Evolutionary conservation across 2,329 filamentous ascomycete genomes (phyloP).

Genomic region (Coniochaeta ligniaria): DNA sequence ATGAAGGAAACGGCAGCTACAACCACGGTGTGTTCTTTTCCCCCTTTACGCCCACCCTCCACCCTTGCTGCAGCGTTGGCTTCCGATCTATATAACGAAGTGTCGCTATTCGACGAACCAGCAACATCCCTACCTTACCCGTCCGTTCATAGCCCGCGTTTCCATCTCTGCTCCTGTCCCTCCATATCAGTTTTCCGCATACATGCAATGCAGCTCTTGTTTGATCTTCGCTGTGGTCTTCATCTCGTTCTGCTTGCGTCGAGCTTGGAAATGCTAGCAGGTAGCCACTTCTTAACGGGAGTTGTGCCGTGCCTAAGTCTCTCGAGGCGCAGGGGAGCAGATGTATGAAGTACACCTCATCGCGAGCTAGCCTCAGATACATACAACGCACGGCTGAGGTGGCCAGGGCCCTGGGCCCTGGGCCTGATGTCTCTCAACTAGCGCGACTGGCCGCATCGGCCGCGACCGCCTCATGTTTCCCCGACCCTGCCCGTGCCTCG

Average conservation of each 20-base stretch:
- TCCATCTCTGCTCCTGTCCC: neutral
- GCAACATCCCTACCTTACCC: neutral
- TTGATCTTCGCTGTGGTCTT: neutral
- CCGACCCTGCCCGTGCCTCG: neutral
- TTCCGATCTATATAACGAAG: neutral
- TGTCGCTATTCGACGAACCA: neutral
- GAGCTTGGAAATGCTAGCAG: neutral
- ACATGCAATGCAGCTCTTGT: neutral
- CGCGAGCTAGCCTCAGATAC: neutral
- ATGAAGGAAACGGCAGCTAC: conserved; percentile 3
- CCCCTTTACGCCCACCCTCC: conserved; percentile 3
- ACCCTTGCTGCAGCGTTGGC: neutral
- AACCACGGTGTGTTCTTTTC: neutral
- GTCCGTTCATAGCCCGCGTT: neutral
- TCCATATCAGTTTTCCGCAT: neutral
- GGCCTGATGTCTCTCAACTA: neutral
- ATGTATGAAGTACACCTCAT: neutral
- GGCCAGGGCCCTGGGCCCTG: neutral
- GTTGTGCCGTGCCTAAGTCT: neutral
- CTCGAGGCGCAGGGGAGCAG: neutral
- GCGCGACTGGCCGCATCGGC: neutral
- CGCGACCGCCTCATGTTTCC: neutral
- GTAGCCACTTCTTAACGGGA: neutral
- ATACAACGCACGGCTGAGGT: neutral
- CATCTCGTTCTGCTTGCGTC: neutral